Conservation (phyloP, 1,284 basidiomycete genomes). For the Melampsora larici-populina region DNA sequence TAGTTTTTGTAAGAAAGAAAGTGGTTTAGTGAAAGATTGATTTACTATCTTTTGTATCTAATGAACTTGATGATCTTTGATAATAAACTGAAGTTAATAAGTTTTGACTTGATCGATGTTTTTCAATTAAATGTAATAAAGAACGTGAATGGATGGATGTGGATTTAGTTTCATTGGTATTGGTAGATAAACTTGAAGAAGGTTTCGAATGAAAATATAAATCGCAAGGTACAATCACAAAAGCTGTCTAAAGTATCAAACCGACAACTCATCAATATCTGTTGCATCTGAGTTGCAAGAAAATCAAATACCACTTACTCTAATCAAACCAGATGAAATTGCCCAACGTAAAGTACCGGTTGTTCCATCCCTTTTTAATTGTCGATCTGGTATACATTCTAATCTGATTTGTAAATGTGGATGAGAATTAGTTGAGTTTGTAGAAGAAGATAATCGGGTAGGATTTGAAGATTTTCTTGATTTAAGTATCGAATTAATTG, state of each 20-base stretch:
- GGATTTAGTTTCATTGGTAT: neutral
- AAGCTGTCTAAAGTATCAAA: conserved; percentile 18
- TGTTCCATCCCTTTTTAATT: conserved; percentile 12
- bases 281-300: neutral
- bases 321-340: conserved; percentile 2
- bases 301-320: conserved; percentile 3
- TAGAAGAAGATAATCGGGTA: neutral
- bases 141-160: conserved; percentile 6
- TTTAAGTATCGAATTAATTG: conserved; percentile 5
- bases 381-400: conserved; percentile 26
- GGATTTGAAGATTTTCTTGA: conserved; percentile 9
- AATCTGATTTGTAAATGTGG: conserved; percentile 16
- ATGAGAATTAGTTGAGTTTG: neutral
- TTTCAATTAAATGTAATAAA: conserved; percentile 17
- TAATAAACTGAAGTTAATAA: conserved; percentile 31
- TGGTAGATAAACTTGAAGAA: neutral
- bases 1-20: neutral
- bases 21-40: neutral
- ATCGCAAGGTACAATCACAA: conserved; percentile 38
- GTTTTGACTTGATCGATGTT: conserved; percentile 27
- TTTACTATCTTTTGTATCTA: conserved; percentile 19
- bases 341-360: conserved; percentile 32
- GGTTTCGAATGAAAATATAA: conserved; percentile 23
- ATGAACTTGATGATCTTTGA: conserved; percentile 8
- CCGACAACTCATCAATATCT: neutral